Base-by-base conservation (phyloP, 1,284 basidiomycete genomes). In the Veloporphyrellus conicus region DNA sequence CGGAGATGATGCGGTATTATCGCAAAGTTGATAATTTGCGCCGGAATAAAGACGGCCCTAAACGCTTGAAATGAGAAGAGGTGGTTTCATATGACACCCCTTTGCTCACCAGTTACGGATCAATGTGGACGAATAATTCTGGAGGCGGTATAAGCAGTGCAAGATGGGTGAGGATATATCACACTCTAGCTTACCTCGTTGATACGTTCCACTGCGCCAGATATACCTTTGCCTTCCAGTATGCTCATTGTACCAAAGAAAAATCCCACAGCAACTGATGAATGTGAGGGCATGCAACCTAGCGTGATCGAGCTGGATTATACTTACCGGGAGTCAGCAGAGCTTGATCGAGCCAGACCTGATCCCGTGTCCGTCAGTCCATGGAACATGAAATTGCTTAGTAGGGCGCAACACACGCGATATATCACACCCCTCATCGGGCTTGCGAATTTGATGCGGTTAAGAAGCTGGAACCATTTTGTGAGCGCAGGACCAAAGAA, bases 11-110 rank as follows among this genome's bases (percentile, higher is more conserved):
- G 78, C 0, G 90, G 91, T 1, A 93, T 78, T 42, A 93, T 20
- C 12, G 81, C 71, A 60, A 93, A 93, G 70, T 93, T 93, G 71
- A 90, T 70, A 47, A 88, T 64, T 63, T 93, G 90, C 0, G 88
- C 81, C 0, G 90, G 90, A 38, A 84, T 75, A 63, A 87, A 92
- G 9, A 91, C 87, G 12, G 69, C 74, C 85, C 82, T 84, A 54
- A 25, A 31, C 19, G 16, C 14, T 15, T 37, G 25, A 34, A 36
- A 28, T 55, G 32, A 54, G 48, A 28, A 2, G 18, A 6, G 16
- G 7, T 3, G 12, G 25, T 18, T 14, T 16, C 6, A 40, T 6
- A 18, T 12, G 0, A 34, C 22, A 12, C 10, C 1, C 20, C 2
- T 7, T 49, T 18, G 53, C 74, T 55, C 49, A 82, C 84, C 87